Percentiles rank a stretch among this genome's conserved stretches.
phyloP scores from a whole-genome alignment of 306 rosid species.

The Corylus avellana region DNA sequence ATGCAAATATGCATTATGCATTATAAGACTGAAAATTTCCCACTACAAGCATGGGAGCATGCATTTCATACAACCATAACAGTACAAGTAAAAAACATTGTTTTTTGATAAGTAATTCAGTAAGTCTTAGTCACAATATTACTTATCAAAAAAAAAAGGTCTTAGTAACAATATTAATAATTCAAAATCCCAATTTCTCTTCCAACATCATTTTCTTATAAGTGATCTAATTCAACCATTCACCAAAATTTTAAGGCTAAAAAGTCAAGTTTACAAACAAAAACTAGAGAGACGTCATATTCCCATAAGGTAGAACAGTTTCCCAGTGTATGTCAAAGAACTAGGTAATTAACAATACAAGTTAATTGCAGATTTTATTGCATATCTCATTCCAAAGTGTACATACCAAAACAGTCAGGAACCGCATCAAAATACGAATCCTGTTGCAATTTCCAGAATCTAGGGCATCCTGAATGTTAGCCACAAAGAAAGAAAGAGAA shows the following conservation, averaged over 20 bases:
- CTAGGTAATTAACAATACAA: not conserved
- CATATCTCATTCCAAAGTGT: constrained; percentile 5
- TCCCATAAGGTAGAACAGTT: not conserved
- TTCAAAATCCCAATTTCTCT: not conserved
- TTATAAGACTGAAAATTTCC: not conserved
- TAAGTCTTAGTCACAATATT: not conserved
- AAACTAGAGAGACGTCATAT: not conserved
- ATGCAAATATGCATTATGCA: not conserved
- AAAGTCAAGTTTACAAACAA: not conserved
- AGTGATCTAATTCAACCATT: not conserved
- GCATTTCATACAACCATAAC: not conserved
- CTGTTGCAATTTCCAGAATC: constrained; percentile 71
- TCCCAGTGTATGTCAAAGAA: not conserved
- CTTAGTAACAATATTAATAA: not conserved
- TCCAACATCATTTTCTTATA: not conserved
- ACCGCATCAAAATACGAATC: constrained; percentile 79
- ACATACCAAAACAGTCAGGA: constrained; percentile 84
- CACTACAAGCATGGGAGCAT: not conserved
- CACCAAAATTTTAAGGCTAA: not conserved
- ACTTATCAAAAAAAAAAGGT: not conserved
- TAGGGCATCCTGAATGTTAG: constrained; percentile 66
- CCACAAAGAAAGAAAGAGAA: constrained; percentile 1
- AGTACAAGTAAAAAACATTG: not conserved
- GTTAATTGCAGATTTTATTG: not conserved
- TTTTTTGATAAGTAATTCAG: no score